phyloP scores from a whole-genome alignment of 352 stramenopile species.

The Pythium guiyangense region DNA sequence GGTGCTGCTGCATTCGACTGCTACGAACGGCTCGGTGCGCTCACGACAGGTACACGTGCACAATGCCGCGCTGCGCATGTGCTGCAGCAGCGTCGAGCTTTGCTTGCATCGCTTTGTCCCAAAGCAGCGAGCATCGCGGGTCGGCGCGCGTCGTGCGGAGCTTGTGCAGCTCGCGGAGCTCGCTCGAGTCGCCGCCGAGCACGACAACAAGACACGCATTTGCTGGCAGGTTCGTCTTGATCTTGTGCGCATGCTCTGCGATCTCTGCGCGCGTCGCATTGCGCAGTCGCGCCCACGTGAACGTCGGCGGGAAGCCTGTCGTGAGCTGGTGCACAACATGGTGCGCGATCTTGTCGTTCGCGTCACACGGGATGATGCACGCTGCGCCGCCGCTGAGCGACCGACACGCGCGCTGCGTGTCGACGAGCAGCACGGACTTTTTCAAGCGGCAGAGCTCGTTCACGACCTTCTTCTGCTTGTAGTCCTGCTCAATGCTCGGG shows the following conservation, averaged over 20 bases:
- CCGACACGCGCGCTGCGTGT: slow-evolving; percentile 53
- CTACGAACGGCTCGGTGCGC: neutral
- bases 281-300: slow-evolving; percentile 72
- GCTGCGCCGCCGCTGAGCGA: slow-evolving; percentile 58
- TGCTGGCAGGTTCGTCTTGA: slow-evolving; percentile 42
- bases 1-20: too few relatives aligned
- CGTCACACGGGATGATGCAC: slow-evolving; percentile 53
- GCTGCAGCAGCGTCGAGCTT: slow-evolving; percentile 45
- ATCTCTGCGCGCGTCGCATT: slow-evolving; percentile 40
- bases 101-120: slow-evolving; percentile 69
- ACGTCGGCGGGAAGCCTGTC: slow-evolving; percentile 71
- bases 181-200: slow-evolving; percentile 37
- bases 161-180: slow-evolving; percentile 72
- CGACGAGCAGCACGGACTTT: slow-evolving; percentile 77
- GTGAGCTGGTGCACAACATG: slow-evolving; percentile 74
- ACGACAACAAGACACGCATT: slow-evolving; percentile 58
- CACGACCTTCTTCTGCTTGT: slow-evolving; percentile 80
- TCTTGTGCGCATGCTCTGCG: slow-evolving; percentile 21
- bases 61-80: slow-evolving; percentile 48
- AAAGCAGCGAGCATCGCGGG: slow-evolving; percentile 67
- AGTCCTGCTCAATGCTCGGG: slow-evolving; percentile 61
- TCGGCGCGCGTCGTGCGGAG: slow-evolving; percentile 71
- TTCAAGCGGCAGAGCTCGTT: slow-evolving; percentile 62
- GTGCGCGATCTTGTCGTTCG: slow-evolving; percentile 36
- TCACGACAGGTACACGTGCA: slow-evolving; percentile 59